phyloP scores from a whole-genome alignment of 108 stramenopile species.

The Aurantiochytrium sp. region DNA sequence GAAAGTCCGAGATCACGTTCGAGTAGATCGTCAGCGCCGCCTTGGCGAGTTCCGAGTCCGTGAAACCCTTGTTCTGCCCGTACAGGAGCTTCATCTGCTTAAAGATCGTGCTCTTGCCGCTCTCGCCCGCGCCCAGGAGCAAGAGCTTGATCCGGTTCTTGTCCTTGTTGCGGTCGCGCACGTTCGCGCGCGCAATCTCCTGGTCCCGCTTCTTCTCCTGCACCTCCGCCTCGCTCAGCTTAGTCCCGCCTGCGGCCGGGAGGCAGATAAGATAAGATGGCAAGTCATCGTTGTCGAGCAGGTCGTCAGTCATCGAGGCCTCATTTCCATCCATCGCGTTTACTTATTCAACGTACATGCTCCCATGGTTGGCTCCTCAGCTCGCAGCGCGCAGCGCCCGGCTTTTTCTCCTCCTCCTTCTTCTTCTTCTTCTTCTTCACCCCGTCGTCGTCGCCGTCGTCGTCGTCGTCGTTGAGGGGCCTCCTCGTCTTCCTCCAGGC shows the following conservation, averaged over 20 bases:
- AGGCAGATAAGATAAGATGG: too few species aligned
- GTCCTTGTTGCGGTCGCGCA: not conserved
- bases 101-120: constrained; percentile 50
- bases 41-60: constrained; percentile 23
- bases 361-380: too few species aligned
- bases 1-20: constrained; percentile 49
- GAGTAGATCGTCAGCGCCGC: constrained; percentile 36
- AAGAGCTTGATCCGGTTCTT: constrained; percentile 79
- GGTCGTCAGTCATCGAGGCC: too few species aligned
- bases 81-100: constrained; percentile 52
- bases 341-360: too few species aligned
- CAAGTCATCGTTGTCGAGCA: too few species aligned
- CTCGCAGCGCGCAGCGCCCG: too few species aligned
- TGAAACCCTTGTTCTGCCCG: constrained; percentile 36
- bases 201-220: not conserved
- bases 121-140: constrained; percentile 71
- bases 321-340: too few species aligned
- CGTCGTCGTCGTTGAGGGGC: too few species aligned
- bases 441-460: too few species aligned
- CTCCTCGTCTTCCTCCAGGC: too few species aligned
- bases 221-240: constrained; percentile 5
- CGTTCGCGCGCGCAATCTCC: not conserved
- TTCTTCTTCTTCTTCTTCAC: too few species aligned
- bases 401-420: too few species aligned
- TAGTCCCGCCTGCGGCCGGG: constrained; percentile 10